Percentiles rank a stretch among this genome's conserved stretches.
Evolutionary conservation across 345 rosid species (phyloP).

Genomic region (Pseudoturritis turrita): DNA sequence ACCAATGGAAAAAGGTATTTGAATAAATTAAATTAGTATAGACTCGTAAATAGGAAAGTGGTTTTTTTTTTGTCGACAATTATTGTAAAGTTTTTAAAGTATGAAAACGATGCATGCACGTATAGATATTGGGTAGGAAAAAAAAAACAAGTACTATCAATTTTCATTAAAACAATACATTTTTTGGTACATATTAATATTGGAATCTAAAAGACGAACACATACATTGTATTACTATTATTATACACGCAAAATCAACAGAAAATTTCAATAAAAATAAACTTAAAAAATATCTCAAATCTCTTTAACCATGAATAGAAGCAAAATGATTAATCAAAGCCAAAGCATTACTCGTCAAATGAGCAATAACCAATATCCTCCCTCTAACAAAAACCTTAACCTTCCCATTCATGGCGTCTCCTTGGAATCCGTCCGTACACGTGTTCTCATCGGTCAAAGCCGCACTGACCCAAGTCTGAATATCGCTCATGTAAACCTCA

Average conservation of each 20-base stretch:
- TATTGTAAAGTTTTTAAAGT: constrained; percentile 1
- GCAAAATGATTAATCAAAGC: constrained; percentile 65
- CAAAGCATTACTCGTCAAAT: constrained; percentile 71
- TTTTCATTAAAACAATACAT: neutral
- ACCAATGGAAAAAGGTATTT: neutral
- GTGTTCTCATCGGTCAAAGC: constrained; percentile 69
- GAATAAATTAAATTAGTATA: neutral
- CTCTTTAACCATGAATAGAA: constrained; percentile 37
- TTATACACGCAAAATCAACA: constrained; percentile 1
- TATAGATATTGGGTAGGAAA: neutral
- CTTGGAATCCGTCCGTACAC: constrained; percentile 65
- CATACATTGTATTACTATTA: neutral
- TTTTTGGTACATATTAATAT: constrained; percentile 3
- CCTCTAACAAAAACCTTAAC: constrained; percentile 36
- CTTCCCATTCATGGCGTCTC: constrained; percentile 38
- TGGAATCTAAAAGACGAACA: neutral
- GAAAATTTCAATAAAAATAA: neutral
- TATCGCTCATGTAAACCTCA: constrained; percentile 38
- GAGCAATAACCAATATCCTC: constrained; percentile 43
- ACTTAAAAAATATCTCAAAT: neutral
- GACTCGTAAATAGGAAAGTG: no score
- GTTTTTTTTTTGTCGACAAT: neutral
- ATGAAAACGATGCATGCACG: neutral
- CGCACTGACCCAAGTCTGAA: constrained; percentile 82
- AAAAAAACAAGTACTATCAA: neutral